Base-by-base conservation (phyloP, 2,329 filamentous ascomycete species). In the Phyllachora maydis region DNA sequence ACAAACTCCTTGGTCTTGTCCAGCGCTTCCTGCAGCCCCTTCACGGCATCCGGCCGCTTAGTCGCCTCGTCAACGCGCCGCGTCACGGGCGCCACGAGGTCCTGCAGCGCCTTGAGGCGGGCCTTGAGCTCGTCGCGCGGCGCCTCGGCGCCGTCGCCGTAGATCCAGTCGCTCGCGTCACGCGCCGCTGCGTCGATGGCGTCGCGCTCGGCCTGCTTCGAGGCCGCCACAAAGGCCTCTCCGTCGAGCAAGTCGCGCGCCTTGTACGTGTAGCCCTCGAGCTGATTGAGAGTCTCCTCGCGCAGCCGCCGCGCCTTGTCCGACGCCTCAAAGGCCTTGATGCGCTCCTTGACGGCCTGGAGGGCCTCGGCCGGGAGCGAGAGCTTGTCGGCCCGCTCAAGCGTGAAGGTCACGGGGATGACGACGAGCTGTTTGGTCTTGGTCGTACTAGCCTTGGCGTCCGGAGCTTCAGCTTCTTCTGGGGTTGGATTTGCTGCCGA, bases 231-330 rank as follows among this genome's bases (percentile, higher is more conserved):
- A 42, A 93, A 95, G 1, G 59, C 57, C 22, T 78, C 69, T 29
- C 74, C 72, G 19, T 79, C 73, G 2, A 93, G 57, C 21, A 91
- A 59, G 44, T 93, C 82, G 14, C 82, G 72, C 14, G 77, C 65
- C 39, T 70, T 74, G 57, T 98, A 98, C 9, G 85, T 92, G 47
- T 76, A 95, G 8, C 65, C 73, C 48, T 98, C 88, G n/a, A 98
- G 66, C 33, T 77, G 74, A 49, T 95, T 98, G 27, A 93, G 56
- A 1, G 78, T 68, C 44, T 93, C 85, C 43, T 93, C 83, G 16
- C 83, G 69, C 28, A 69, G 56, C 17, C 69, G 51, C 23, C 83
- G 75, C 14, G 74, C 67, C 34, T 64, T 65, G 47, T 98, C 88
- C 3, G 85, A 92, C 14, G 65, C 58, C 34, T 90, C 81, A 37